These are phyloP conservation scores for Neoarthrinium moseri DNA, from an alignment of 2,329 filamentous ascomycete species.

Conservation along the genomic window DNA sequence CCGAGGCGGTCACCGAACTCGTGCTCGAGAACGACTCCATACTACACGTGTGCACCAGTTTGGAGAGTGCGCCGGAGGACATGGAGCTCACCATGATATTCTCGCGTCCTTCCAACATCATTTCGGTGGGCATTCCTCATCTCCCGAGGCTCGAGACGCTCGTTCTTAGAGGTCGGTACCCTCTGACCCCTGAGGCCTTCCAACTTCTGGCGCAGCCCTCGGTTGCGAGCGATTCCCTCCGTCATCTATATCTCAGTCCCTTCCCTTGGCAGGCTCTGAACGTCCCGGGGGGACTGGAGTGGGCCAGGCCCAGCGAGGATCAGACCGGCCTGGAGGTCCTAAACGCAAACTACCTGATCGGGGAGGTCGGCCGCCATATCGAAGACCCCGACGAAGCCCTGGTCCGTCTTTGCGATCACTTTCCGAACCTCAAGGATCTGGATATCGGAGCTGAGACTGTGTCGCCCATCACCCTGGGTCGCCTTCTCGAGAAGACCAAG, in stretches of 20 bases:
- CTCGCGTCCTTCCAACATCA: background rate
- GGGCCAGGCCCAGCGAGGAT: background rate
- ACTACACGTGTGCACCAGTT: background rate
- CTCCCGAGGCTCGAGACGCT: background rate
- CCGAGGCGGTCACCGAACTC: background rate
- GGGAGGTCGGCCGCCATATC: background rate
- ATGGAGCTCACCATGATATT: too few relatives aligned
- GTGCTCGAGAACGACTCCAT: background rate
- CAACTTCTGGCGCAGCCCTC: background rate
- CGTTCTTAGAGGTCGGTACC: background rate
- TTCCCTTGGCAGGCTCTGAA: background rate
- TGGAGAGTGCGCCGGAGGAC: too few relatives aligned
- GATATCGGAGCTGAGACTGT: background rate
- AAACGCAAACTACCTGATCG: background rate
- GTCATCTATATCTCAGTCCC: background rate
- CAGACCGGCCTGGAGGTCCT: background rate
- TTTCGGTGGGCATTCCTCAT: background rate
- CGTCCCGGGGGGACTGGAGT: background rate
- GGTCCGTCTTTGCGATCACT: background rate
- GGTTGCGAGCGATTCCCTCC: background rate
- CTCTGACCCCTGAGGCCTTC: background rate
- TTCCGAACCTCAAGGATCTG: constrained; percentile 4
- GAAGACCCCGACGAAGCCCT: background rate
- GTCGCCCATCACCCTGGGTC: background rate
- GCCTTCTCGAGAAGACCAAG: background rate